These are phyloP conservation scores for Wilhelminamyces savonicus DNA, from an alignment of 805 yeast genomes.

Conservation along the genomic window DNA sequence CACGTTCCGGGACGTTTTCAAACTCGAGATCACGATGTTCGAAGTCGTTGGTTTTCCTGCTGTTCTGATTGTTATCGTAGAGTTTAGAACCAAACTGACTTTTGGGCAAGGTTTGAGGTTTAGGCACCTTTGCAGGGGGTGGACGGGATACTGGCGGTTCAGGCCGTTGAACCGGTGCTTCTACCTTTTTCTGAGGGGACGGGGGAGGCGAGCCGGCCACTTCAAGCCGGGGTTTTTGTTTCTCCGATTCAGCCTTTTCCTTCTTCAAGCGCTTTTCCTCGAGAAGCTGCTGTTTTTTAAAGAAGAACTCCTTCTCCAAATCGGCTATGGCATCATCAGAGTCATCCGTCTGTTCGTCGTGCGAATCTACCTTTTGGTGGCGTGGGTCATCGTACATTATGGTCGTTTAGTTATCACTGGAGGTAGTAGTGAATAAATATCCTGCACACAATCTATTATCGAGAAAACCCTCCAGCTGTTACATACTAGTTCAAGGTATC, in stretches of 20 bases:
- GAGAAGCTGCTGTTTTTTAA: slow-evolving; percentile 13
- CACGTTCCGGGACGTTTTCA: slow-evolving; percentile 7
- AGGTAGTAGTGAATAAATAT: not conserved
- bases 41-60: slow-evolving; percentile 2
- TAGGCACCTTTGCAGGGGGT: no score
- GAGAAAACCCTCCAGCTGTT: slow-evolving; percentile 1
- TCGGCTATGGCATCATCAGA: slow-evolving; percentile 33
- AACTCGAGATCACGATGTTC: slow-evolving; percentile 10
- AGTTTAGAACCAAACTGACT: slow-evolving; percentile 7
- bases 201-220: no score
- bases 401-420: not conserved
- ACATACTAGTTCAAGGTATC: not conserved
- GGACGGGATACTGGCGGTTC: no score
- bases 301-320: slow-evolving; percentile 29
- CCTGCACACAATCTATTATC: not conserved
- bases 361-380: slow-evolving; percentile 14
- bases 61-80: slow-evolving; percentile 1
- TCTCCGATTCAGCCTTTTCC: slow-evolving; percentile 6
- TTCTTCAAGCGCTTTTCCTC: slow-evolving; percentile 11
- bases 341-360: slow-evolving; percentile 30
- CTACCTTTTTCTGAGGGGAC: no score
- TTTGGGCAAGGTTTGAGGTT: no score
- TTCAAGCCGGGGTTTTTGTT: slow-evolving; percentile 3
- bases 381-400: slow-evolving; percentile 24
- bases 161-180: no score